Conservation (phyloP, 2,329 filamentous ascomycete genomes). For the Fusarium tjaetaba region DNA sequence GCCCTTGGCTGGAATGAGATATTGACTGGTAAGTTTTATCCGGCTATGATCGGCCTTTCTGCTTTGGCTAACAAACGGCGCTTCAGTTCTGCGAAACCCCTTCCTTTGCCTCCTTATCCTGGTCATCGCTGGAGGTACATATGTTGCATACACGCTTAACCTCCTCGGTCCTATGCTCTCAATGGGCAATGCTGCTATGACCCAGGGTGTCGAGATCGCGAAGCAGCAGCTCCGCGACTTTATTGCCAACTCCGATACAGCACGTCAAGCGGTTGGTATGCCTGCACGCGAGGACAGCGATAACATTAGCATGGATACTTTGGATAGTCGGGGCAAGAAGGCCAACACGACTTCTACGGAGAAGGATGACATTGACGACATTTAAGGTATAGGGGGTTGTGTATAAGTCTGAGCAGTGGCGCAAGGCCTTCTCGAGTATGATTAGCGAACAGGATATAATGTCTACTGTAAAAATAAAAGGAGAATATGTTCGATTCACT, state of each 20-base stretch:
- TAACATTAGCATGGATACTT: constrained; percentile 65
- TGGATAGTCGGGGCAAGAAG: constrained; percentile 69
- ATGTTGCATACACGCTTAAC: constrained; percentile 92
- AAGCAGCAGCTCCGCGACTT: constrained; percentile 93
- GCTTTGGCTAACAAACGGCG: constrained; percentile 13
- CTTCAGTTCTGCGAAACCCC: constrained; percentile 87
- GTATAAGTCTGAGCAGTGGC: constrained; percentile 24
- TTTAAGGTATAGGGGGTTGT: constrained; percentile 56
- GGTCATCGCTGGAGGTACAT: constrained; percentile 78
- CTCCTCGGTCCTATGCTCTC: constrained; percentile 95
- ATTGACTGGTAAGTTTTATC: constrained; percentile 76
- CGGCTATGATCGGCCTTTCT: neutral
- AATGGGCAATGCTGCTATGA: constrained; percentile 89
- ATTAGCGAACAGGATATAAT: constrained; percentile 46
- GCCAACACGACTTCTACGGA: constrained; percentile 44
- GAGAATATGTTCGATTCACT: constrained; percentile 6
- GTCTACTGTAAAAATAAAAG: constrained; percentile 33
- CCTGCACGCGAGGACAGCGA: constrained; percentile 59
- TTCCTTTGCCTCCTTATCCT: constrained; percentile 91
- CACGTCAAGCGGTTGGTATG: constrained; percentile 84
- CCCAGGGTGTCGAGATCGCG: constrained; percentile 88
- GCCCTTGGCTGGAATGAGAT: constrained; percentile 99
- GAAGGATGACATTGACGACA: constrained; percentile 67
- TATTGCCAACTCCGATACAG: constrained; percentile 85
- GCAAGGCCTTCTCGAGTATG: constrained; percentile 26